Conservation (phyloP, 441 rosid genomes). For the Corymbia calophylla region DNA sequence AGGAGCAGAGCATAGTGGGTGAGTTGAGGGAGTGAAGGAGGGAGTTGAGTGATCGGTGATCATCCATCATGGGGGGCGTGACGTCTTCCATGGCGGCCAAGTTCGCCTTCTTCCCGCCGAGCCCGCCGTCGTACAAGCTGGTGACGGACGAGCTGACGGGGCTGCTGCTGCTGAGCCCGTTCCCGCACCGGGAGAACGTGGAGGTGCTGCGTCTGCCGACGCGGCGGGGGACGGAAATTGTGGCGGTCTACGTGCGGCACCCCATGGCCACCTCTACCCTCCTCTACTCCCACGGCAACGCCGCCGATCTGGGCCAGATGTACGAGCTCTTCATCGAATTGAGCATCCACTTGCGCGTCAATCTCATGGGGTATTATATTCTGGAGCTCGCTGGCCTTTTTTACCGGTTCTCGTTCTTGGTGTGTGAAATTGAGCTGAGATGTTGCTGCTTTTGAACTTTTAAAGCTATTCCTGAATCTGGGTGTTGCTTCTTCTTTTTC, state of each 20-base stretch:
- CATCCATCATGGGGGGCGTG: conserved; percentile 69
- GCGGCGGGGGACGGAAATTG: conserved; percentile 76
- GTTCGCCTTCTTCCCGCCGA: conserved; percentile 96
- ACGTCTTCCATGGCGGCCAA: conserved; percentile 97
- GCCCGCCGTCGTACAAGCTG: conserved; percentile 86
- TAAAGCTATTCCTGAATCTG: background rate
- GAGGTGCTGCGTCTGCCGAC: conserved; percentile 78
- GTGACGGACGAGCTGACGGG: conserved; percentile 60
- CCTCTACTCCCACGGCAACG: conserved; percentile 96
- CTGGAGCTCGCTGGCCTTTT: background rate
- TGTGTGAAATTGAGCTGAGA: background rate
- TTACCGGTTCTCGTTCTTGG: background rate
- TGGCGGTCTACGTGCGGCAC: conserved; percentile 73
- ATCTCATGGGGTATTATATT: conserved; percentile 77
- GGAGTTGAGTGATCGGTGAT: background rate
- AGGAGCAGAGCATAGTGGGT: background rate
- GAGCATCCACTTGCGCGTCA: conserved; percentile 87
- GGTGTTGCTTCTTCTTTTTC: background rate
- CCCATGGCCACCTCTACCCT: conserved; percentile 90
- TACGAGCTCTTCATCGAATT: conserved; percentile 95
- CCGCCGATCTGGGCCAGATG: conserved; percentile 99
- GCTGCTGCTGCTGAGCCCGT: conserved; percentile 66
- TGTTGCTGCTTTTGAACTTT: background rate
- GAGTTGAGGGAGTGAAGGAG: background rate
- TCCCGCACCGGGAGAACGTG: conserved; percentile 89